phyloP scores from a whole-genome alignment of 164 flowering plant species.

The Cinnamomum chago region DNA sequence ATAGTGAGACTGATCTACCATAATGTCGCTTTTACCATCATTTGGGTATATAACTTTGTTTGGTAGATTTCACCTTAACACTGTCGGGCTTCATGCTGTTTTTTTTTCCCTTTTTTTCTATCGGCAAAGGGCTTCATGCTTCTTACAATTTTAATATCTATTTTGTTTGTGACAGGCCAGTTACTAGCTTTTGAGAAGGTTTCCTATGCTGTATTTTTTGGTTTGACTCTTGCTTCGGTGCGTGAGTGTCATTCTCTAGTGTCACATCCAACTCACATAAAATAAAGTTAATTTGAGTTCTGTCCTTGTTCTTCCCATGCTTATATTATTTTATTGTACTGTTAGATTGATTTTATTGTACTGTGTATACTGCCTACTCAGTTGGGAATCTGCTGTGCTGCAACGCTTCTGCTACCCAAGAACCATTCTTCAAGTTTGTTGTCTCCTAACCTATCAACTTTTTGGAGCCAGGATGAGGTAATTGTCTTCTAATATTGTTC shows the following conservation, averaged over 20 bases:
- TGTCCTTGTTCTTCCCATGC: not conserved
- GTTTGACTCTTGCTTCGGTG: slow-evolving; percentile 16
- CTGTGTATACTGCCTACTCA: not conserved
- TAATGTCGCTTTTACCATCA: no score
- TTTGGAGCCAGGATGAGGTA: slow-evolving; percentile 14
- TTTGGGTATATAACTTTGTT: no score
- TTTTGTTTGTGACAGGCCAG: slow-evolving; percentile 15
- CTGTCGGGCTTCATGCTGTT: no score
- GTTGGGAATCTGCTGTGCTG: slow-evolving; percentile 15
- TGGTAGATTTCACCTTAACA: no score
- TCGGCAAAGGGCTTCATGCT: no score
- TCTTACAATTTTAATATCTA: not conserved
- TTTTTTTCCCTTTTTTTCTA: no score
- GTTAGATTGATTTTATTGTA: not conserved
- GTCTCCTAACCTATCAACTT: not conserved
- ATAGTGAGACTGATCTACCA: no score
- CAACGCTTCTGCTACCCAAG: slow-evolving; percentile 15
- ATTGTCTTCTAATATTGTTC: not conserved
- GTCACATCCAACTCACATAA: not conserved
- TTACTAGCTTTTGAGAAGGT: slow-evolving; percentile 13
- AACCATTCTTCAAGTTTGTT: slow-evolving; percentile 10
- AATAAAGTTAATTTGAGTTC: not conserved
- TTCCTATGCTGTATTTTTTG: slow-evolving; percentile 10
- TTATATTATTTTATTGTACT: not conserved
- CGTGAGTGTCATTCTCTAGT: not conserved